Base-by-base conservation (phyloP, 371 early-diverging fungal species). In the Funneliformis caledonium region DNA sequence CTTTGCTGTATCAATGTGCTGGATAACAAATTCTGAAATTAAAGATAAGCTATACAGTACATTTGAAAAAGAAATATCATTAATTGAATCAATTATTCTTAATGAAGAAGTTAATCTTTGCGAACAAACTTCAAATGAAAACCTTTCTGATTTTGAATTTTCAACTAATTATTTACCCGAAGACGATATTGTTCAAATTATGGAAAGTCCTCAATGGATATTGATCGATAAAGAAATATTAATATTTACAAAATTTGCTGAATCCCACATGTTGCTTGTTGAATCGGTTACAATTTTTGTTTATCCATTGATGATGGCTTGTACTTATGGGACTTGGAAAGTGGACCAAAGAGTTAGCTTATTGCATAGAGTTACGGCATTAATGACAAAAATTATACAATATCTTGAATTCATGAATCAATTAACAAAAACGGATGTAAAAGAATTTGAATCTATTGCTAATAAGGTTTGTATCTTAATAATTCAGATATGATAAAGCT, bases 301-400 rank as follows among this genome's bases (percentile, higher is more conserved):
- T 61, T 68, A 69, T 16, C 79, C 79, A 68, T 68, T 78, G 52
- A 78, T 78, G 79, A 69, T 78, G 79, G 79, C 79, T 69, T 65
- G 67, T 48, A 69, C 68, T 56, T 69, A 78, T 45, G 79, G 79
- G 22, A 65, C 79, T 2, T 69, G 79, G 79, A 9, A 3, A 4
- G 1, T 1, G 37, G 2, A 78, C 16, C 26, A 33, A 4, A 22
- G 19, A 5, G n/a, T 69, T 43, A 31, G 11, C 16, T n/a, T 47
- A 9, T 45, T 78, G 31, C 26, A 2, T 5, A 31, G 56, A 37
- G 42, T 69, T 62, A 78, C 48, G 37, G 9, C 10, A 37, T 42
- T 78, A 68, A 68, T 69, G 33, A 37, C 31, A n/a, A 12, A 42
- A 37, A 37, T 69, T 65, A 69, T 69, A 68, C 8, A 78, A 78